Base-by-base conservation (phyloP, 257 asterid species). In the Coffea eugenioides region DNA sequence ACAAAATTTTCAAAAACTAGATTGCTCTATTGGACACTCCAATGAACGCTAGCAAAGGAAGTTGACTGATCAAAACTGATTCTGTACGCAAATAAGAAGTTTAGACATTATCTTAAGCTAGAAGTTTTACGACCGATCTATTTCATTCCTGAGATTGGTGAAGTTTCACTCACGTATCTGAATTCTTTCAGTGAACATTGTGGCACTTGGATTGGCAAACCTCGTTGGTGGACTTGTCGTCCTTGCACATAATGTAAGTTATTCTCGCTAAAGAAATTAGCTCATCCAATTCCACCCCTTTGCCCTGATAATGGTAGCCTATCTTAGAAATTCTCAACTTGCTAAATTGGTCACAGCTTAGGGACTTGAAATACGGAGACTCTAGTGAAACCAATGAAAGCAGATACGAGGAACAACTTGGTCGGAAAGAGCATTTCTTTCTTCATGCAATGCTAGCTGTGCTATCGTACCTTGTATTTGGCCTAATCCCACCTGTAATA, bases 141-240 rank as follows among this genome's bases (percentile, higher is more conserved):
- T 16, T 46, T 43, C 64, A 49, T 23, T 49, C 71, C 16, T 61
- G 5, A 59, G 5, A 8, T 36, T 57, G 23, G 8, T 48, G 4
- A 36, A 34, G 49, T 64, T 59, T 10, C 41, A 84, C 51, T 45
- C 27, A 2, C n/a, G 4, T 1, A 68, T 65, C 51, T 34, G 36
- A 49, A 27, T 21, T 61, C 23, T 75, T 79, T 80, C 91, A 91
- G 97, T 84, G 85, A 90, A 83, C 81, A 83, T 87, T 52, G 71
- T 93, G 25, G 85, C 86, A 69, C 82, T 93, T 82, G 97, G 91
- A 71, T 56, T 93, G 80, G 97, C 97, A 23, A 90, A 90, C 72
- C 51, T 93, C 11, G 57, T 91, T 6, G 86, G 92, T 25, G 93
- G 94, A 74, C 78, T 90, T 56, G 43, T 84, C 45, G 46, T 85